Evolutionary conservation across 148 eudicot species (phyloP).

Genomic region (Rhododendron ovatum): DNA sequence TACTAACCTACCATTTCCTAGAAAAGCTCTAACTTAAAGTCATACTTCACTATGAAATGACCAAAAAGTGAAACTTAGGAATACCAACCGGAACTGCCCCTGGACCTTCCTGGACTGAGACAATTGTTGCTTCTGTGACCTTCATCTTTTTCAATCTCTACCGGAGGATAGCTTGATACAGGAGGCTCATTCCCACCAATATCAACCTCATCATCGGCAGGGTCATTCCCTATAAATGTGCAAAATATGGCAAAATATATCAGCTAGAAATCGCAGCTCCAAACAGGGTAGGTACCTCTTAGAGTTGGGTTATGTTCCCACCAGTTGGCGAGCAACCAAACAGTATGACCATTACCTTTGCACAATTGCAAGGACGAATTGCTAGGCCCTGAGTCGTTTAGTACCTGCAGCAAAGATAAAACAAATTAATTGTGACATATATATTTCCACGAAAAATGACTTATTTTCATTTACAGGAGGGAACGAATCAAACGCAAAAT

Average conservation of each 20-base stretch:
- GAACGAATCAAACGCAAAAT: conserved; percentile 2
- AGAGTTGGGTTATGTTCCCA: background rate
- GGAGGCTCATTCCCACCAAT: conserved; percentile 64
- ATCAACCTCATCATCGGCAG: conserved; percentile 52
- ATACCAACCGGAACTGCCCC: conserved; percentile 11
- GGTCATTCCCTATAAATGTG: conserved; percentile 36
- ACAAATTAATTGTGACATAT: background rate
- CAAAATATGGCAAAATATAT: background rate
- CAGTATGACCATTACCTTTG: conserved; percentile 34
- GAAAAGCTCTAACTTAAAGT: background rate
- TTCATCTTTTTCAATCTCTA: conserved; percentile 34
- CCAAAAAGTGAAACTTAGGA: background rate
- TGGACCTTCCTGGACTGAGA: conserved; percentile 13
- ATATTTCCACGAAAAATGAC: background rate
- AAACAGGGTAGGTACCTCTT: background rate
- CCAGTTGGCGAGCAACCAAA: conserved; percentile 5
- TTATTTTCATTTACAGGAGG: background rate
- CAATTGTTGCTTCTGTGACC: conserved; percentile 16
- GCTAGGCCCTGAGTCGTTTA: conserved; percentile 53
- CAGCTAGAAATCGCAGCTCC: background rate
- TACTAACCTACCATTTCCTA: background rate
- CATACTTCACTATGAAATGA: background rate
- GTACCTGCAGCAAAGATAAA: conserved; percentile 37
- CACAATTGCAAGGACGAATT: conserved; percentile 56
- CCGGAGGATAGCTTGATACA: conserved; percentile 50